These are phyloP conservation scores for Venturia asperata DNA, from an alignment of 2,329 filamentous ascomycete species.

Conservation along the genomic window DNA sequence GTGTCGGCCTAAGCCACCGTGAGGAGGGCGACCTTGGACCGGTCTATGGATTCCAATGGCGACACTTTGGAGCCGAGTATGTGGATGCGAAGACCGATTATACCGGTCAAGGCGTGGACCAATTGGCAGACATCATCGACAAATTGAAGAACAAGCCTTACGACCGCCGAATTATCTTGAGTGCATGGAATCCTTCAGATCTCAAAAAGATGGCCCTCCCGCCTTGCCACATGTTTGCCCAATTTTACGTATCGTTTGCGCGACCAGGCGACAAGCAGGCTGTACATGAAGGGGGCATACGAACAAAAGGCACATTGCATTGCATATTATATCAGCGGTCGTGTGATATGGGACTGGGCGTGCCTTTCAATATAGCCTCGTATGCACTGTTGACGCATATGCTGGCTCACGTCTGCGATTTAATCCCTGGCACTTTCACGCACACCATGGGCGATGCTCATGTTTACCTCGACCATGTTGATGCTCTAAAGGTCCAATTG, in stretches of 20 bases:
- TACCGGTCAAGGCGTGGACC: slow-evolving; percentile 80
- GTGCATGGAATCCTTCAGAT: slow-evolving; percentile 89
- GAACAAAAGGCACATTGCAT: slow-evolving; percentile 62
- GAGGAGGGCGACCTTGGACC: slow-evolving; percentile 86
- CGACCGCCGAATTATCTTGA: slow-evolving; percentile 82
- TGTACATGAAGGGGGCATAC: slow-evolving; percentile 24
- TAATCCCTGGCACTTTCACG: slow-evolving; percentile 79
- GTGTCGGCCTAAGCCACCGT: slow-evolving; percentile 70
- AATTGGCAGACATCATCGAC: slow-evolving; percentile 81
- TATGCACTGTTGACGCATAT: slow-evolving; percentile 95
- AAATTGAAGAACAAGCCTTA: slow-evolving; percentile 80
- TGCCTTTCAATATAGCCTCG: slow-evolving; percentile 95
- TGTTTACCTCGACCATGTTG: slow-evolving; percentile 87
- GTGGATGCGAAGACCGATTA: slow-evolving; percentile 74
- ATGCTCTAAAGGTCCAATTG: slow-evolving; percentile 75
- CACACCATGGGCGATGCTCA: slow-evolving; percentile 99
- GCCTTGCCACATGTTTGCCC: slow-evolving; percentile 95
- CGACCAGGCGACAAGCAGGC: slow-evolving; percentile 22
- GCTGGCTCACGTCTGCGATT: slow-evolving; percentile 77
- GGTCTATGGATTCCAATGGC: slow-evolving; percentile 98
- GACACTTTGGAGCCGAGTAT: slow-evolving; percentile 93
- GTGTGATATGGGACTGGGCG: slow-evolving; percentile 94
- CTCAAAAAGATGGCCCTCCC: slow-evolving; percentile 83
- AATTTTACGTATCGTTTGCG: slow-evolving; percentile 84
- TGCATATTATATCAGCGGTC: slow-evolving; percentile 89